A percentile compares a stretch with the other conserved stretches of the same genome.
phyloP scores from a whole-genome alignment of 1,139 yeast genomes.

The Yamadazyma siamensis region DNA sequence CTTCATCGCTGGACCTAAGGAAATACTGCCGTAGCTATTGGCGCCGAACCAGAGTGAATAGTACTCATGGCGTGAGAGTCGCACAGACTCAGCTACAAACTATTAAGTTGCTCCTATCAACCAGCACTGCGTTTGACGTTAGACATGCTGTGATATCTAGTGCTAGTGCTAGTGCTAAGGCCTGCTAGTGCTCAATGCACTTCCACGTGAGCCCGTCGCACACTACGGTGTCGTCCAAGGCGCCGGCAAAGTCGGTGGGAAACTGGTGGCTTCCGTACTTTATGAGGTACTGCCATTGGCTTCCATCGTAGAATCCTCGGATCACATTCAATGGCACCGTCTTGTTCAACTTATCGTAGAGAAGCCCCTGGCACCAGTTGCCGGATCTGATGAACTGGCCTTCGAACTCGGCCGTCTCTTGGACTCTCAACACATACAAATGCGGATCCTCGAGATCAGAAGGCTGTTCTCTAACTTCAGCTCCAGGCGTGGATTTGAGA shows the following conservation, averaged over 20 bases:
- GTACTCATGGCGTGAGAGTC: no score
- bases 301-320: conserved; percentile 20
- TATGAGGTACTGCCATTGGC: conserved; percentile 25
- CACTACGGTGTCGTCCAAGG: conserved; percentile 10
- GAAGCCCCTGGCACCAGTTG: conserved; percentile 52
- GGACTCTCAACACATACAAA: conserved; percentile 28
- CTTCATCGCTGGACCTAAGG: no score
- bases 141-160: no score
- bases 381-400: conserved; percentile 52
- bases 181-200: conserved; percentile 16
- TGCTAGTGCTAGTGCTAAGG: no score
- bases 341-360: conserved; percentile 31
- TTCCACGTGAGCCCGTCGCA: conserved; percentile 16
- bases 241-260: conserved; percentile 21
- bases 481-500: conserved; percentile 22
- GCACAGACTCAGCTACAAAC: no score
- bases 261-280: conserved; percentile 25
- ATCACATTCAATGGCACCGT: conserved; percentile 26
- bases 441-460: conserved; percentile 15
- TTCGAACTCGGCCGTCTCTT: conserved; percentile 14
- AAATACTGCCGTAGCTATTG: no score
- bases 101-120: conserved; percentile 2
- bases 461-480: conserved; percentile 25
- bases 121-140: neutral
- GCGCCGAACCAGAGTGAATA: no score